Base-by-base conservation (phyloP, 2,329 filamentous ascomycete species). In the Ceratocystis ficicola region DNA sequence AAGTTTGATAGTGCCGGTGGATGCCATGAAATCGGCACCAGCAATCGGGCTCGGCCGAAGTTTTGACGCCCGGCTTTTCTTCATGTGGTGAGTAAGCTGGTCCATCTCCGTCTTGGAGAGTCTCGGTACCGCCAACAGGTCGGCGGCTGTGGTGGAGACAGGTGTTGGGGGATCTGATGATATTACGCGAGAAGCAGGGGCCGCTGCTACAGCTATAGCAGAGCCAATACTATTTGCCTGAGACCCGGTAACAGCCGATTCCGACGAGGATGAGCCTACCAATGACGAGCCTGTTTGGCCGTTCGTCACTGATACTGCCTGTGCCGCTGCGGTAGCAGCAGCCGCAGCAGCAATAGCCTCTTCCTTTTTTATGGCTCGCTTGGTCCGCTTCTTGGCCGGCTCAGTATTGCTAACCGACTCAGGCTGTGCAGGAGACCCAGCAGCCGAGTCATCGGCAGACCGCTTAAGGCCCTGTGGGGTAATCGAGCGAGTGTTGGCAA, bases 1-100 rank as follows among this genome's bases (percentile, higher is more conserved):
- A 60, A 79, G 71, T 68, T 77, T 78, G n/a, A 74, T 71, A n/a
- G 71, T 74, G 1, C 73, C 76, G 25, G 75, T 73, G 41, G 73
- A 75, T 1, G 75, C 71, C 4, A 79, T 70, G 68, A 75, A 71
- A 1, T 75, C 74, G 2, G 77, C 72, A 2, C 76, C 77, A 44
- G 73, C 74, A 36, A 78, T 74, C 0, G 74, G 68, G 10, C 76
- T 76, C 10, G 76, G 74, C 28, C 73, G 76, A 5, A 71, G 71
- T 67, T 77, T 76, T 3, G 73, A 73, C 32, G 73, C 71, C 63
- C 76, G 75, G 28, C 69, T 71, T 25, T 76, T 74, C 66, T 77
- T 77, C 8, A 69, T 71, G 50, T 77, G 77, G 32, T 76, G 73
- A 3, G 71, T 69, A n/a, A 78, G 70, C n/a, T 73, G 65, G 3